Base-by-base conservation (phyloP, 179 eudicot species). In the Heliamphora pulchella region DNA sequence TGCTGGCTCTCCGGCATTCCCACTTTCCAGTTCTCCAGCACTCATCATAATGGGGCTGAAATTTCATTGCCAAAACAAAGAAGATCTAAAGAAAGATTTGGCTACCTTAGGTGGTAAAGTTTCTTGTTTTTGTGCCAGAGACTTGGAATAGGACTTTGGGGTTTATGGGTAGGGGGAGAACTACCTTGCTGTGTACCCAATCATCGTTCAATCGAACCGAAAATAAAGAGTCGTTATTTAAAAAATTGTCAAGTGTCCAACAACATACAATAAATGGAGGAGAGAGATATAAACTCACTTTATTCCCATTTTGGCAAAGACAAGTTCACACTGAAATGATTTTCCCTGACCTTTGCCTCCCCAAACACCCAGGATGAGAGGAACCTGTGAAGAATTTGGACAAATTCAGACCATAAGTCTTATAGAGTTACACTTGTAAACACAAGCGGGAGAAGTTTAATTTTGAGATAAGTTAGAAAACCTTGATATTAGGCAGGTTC, bases 321-420 rank as follows among this genome's bases (percentile, higher is more conserved):
- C 97, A 79, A 93, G 97, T 84, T 93, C 97, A 85, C 91, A 88
- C 78, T 93, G 97, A 87, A 93, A 93, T 81, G 97, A 90, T 85
- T 93, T 93, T 5, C 97, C 97, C 82, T 93, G 97, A 78, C 97
- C 97, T 80, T 93, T 93, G 82, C 97, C 97, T 86, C 97, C 97
- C 97, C 97, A 93, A 15, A 93, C 83, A 74, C 97, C 97, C 82
- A 93, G 82, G 75, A 92, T 93, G 8, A 93, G 91, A 2, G 97
- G 97, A 75, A 93, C 84, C 92, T 89, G 83, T 41, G 4, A 76
- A 51, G 44, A 57, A 74, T 73, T 65, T 71, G 13, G 4, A 13
- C 14, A 15, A 76, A 5, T 31, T 31, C 31, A 31, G 31, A 31
- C 3, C 22, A 17, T 47, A 2, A 20, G 51, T 14, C 64, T 67